A percentile compares a stretch with the other conserved stretches of the same genome.
phyloP scores from a whole-genome alignment of 768 basidiomycete genomes.

The Tephrocybe sp. region DNA sequence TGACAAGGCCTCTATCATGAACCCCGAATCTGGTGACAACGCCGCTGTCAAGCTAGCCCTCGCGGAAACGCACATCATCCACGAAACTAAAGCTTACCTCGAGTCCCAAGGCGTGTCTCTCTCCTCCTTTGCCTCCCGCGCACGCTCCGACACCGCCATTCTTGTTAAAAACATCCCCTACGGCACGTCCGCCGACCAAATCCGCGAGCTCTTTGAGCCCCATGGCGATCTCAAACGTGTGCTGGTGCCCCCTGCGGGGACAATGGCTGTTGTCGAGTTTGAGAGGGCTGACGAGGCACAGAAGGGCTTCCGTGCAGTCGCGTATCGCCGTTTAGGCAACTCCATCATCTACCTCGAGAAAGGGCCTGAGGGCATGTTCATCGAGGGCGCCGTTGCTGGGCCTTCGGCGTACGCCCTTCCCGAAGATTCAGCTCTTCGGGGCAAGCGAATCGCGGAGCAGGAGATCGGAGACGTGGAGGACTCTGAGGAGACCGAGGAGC shows the following conservation, averaged over 20 bases:
- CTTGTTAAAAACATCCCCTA: constrained; percentile 98
- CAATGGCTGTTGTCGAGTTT: constrained; percentile 90
- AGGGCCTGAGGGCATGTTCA: constrained; percentile 85
- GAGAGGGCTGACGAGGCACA: constrained; percentile 67
- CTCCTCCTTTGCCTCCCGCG: constrained; percentile 51
- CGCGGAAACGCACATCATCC: constrained; percentile 94
- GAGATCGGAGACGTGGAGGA: constrained; percentile 25
- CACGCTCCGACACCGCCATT: constrained; percentile 76
- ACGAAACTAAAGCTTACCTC: constrained; percentile 90
- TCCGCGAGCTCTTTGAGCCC: constrained; percentile 76
- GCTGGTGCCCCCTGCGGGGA: constrained; percentile 64
- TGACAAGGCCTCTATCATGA: constrained; percentile 84
- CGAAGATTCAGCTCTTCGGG: constrained; percentile 15
- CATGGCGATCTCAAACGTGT: constrained; percentile 74
- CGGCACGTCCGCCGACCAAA: constrained; percentile 72
- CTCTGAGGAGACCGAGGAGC: constrained; percentile 38
- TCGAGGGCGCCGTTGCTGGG: constrained; percentile 34
- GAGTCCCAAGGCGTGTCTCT: constrained; percentile 74
- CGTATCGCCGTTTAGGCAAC: constrained; percentile 87
- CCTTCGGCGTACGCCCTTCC: constrained; percentile 10
- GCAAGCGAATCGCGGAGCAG: constrained; percentile 47
- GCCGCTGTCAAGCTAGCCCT: constrained; percentile 94
- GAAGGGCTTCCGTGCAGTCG: constrained; percentile 77
- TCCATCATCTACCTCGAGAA: constrained; percentile 92
- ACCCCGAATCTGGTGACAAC: constrained; percentile 71